These are phyloP conservation scores for Dactylellina cionopaga DNA, from an alignment of 2,329 filamentous ascomycete species.

Conservation along the genomic window DNA sequence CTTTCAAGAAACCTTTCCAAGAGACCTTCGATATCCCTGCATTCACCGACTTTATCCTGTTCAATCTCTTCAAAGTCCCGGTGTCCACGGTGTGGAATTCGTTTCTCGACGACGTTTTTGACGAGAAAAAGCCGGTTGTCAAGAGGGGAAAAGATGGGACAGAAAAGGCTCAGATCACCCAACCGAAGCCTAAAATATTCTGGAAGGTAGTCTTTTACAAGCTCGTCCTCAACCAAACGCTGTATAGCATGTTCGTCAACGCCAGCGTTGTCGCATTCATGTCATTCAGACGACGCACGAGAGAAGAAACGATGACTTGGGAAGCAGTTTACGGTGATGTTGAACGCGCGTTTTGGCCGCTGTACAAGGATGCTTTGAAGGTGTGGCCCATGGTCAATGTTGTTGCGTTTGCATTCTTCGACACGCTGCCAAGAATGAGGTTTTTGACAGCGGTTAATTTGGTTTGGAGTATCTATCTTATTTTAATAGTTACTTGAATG, in stretches of 20 bases:
- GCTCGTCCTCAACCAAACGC: constrained; percentile 44
- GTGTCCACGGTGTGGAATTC: constrained; percentile 44
- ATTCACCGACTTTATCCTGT: constrained; percentile 39
- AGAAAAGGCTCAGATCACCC: not conserved
- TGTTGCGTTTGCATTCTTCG: constrained; percentile 39
- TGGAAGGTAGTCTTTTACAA: constrained; percentile 43
- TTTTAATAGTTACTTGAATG: constrained; percentile 32
- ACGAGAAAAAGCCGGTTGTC: constrained; percentile 16
- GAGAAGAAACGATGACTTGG: constrained; percentile 32
- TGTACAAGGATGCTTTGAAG: constrained; percentile 44
- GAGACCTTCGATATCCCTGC: constrained; percentile 43
- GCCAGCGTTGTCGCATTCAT: constrained; percentile 43
- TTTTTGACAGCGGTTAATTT: constrained; percentile 42
- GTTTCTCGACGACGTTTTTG: constrained; percentile 41
- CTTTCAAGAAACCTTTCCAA: constrained; percentile 35
- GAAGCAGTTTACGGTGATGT: constrained; percentile 39
- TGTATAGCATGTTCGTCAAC: constrained; percentile 40
- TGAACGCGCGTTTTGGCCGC: constrained; percentile 26
- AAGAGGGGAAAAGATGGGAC: constrained; percentile 24
- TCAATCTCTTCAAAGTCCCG: constrained; percentile 42
- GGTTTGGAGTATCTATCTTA: constrained; percentile 45
- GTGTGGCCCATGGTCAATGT: constrained; percentile 41
- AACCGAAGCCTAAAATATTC: constrained; percentile 1
- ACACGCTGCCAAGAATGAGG: constrained; percentile 46
- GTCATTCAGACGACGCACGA: constrained; percentile 36